Conservation (phyloP, 768 basidiomycete species). For the Austroboletus eburneus region DNA sequence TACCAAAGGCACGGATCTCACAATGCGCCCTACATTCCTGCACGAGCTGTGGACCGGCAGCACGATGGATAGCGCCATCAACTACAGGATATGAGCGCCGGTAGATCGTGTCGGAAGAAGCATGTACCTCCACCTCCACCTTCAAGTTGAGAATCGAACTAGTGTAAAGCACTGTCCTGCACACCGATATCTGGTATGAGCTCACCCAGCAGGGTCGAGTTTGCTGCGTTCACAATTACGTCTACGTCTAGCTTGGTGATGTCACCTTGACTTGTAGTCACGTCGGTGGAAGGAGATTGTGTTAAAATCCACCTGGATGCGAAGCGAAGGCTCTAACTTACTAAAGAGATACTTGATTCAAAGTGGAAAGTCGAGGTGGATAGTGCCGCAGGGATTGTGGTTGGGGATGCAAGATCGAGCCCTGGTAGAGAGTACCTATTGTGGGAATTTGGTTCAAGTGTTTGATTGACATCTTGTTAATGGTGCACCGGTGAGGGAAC, state of each 20-base stretch:
- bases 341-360: constrained; percentile 67
- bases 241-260: constrained; percentile 71
- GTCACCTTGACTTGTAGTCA: constrained; percentile 59
- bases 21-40: constrained; percentile 57
- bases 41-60: constrained; percentile 61
- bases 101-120: neutral
- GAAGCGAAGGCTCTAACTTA: constrained; percentile 40
- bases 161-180: too few species aligned
- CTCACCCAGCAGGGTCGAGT: constrained; percentile 62
- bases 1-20: neutral
- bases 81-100: constrained; percentile 38
- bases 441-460: constrained; percentile 50
- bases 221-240: constrained; percentile 81
- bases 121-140: constrained; percentile 73
- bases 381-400: constrained; percentile 22
- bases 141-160: constrained; percentile 29
- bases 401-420: constrained; percentile 35
- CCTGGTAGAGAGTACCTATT: constrained; percentile 49
- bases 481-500: neutral
- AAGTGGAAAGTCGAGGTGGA: constrained; percentile 32
- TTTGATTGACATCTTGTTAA: constrained; percentile 10
- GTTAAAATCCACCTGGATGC: too few species aligned
- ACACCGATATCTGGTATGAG: neutral
- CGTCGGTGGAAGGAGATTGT: too few species aligned
- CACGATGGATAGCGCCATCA: constrained; percentile 77